These are phyloP conservation scores for Colletotrichum nymphaeae DNA, from an alignment of 2,329 filamentous ascomycete species.

Conservation along the genomic window DNA sequence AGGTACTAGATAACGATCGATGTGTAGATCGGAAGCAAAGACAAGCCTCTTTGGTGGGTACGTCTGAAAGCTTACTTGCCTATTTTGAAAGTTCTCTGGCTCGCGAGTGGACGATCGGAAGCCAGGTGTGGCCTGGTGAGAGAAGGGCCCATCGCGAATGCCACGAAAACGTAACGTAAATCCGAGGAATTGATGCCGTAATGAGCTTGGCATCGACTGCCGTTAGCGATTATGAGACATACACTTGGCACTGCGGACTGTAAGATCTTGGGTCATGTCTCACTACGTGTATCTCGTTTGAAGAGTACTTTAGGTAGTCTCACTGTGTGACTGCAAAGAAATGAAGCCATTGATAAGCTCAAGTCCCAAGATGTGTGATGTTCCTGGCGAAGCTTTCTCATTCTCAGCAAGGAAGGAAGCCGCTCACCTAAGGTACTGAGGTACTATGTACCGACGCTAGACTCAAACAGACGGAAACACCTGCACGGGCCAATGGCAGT, in stretches of 20 bases:
- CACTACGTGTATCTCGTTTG: not conserved
- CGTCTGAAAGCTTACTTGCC: not conserved
- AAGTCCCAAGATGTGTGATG: not conserved
- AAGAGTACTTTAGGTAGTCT: not conserved
- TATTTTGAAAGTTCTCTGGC: not conserved
- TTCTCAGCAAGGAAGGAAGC: not conserved
- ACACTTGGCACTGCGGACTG: not conserved
- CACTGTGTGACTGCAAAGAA: not conserved
- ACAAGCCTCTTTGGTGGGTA: not conserved
- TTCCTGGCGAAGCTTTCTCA: slow-evolving; percentile 1
- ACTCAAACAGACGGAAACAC: not conserved
- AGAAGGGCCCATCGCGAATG: slow-evolving; percentile 5
- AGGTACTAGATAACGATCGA: not conserved
- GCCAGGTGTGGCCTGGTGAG: slow-evolving; percentile 8
- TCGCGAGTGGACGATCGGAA: slow-evolving; percentile 5
- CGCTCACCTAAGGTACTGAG: no score
- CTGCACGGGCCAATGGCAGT: slow-evolving; percentile 13
- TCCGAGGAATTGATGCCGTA: not conserved
- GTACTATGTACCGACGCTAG: slow-evolving; percentile 3
- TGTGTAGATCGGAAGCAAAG: not conserved
- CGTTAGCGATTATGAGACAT: not conserved
- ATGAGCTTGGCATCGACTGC: not conserved
- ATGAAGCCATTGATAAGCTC: not conserved
- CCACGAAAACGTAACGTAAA: slow-evolving; percentile 3
- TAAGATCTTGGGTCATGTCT: not conserved